Evolutionary conservation across 1,139 yeast genomes (phyloP), one percentile per base, ranked within the genome.

Genomic region (Yamadazyma dendronema): DNA sequence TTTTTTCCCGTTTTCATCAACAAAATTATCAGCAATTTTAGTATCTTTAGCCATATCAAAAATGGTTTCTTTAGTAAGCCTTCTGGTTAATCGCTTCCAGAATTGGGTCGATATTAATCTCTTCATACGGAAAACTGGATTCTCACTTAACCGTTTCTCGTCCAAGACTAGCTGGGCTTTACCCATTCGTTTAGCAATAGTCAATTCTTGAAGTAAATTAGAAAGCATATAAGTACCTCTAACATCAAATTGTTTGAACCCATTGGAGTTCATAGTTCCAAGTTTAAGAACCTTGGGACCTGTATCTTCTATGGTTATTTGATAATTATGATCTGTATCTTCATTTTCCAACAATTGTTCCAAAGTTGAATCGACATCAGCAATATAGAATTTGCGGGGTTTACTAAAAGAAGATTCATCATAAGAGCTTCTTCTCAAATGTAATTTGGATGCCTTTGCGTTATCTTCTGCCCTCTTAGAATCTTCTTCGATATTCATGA

Each of bases 211-310:
- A 40, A 90, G 70, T 37, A 90, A 63, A 58, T 90, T 90, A 1
- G 95, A 84, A 37, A 90, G 68, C 92, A 86, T 86, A 56, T 90
- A 90, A 0, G 96, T 89, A 11, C 97, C 97, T 46, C 96, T 68
- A 37, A 90, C 73, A 38, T 83, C 87, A 32, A 77, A 73, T 50
- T 79, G 82, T 31, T 78, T 80, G 59, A 64, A 85, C 1, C 97
- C 96, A 48, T 82, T 78, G 2, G 96, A 86, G 56, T 85, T 85
- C 33, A 81, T 87, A 0, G 96, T 87, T 5, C 96, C 96, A 29
- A 89, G 68, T 47, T 80, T 74, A 45, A 88, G 67, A 12, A 85
- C 94, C 55, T 89, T 89, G n/a, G 97, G 96, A 0, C 97, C 97
- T 3, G 80, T 75, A 57, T 89, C 97, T 53, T 89, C 97, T 37